These are phyloP conservation scores for Boletus reticuloceps DNA, from an alignment of 768 basidiomycete genomes.

Conservation along the genomic window DNA sequence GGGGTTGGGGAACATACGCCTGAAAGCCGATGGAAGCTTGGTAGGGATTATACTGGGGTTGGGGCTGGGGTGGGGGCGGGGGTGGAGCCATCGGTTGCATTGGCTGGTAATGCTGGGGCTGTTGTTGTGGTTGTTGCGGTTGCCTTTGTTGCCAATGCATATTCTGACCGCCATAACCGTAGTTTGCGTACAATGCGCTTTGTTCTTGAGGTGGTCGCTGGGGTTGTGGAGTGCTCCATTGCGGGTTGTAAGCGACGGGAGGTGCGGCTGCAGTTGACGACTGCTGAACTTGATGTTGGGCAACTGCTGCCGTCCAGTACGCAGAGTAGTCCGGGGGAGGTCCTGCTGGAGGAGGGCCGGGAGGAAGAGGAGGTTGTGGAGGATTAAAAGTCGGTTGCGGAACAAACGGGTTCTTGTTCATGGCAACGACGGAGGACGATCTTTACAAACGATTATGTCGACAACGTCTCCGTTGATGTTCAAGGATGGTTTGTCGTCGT, in stretches of 20 bases:
- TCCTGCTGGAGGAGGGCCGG: constrained; percentile 74
- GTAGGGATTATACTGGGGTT: constrained; percentile 72
- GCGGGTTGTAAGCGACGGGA: constrained; percentile 52
- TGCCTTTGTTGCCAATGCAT: constrained; percentile 65
- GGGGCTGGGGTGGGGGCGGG: constrained; percentile 52
- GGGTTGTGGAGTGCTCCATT: constrained; percentile 65
- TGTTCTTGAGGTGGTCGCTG: constrained; percentile 74
- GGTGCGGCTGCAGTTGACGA: constrained; percentile 36
- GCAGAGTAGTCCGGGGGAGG: constrained; percentile 74
- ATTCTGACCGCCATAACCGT: constrained; percentile 79
- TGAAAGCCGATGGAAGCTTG: constrained; percentile 66
- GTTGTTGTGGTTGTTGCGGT: constrained; percentile 52
- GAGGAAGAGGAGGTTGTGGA: constrained; percentile 74
- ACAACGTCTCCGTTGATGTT: constrained; percentile 8
- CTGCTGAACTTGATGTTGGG: constrained; percentile 41
- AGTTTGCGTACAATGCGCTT: constrained; percentile 85
- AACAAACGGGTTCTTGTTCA: constrained; percentile 87
- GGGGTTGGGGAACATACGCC: constrained; percentile 65
- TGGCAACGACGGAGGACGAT: constrained; percentile 27
- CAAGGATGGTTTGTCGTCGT: constrained; percentile 19
- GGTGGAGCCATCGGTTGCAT: constrained; percentile 52
- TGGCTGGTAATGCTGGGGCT: constrained; percentile 45
- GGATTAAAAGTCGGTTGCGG: constrained; percentile 66
- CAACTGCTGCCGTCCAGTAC: constrained; percentile 68
- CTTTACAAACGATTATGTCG: constrained; percentile 7